Conservation (phyloP, 2,329 filamentous ascomycete genomes). For the Macroventuria anomochaeta region DNA sequence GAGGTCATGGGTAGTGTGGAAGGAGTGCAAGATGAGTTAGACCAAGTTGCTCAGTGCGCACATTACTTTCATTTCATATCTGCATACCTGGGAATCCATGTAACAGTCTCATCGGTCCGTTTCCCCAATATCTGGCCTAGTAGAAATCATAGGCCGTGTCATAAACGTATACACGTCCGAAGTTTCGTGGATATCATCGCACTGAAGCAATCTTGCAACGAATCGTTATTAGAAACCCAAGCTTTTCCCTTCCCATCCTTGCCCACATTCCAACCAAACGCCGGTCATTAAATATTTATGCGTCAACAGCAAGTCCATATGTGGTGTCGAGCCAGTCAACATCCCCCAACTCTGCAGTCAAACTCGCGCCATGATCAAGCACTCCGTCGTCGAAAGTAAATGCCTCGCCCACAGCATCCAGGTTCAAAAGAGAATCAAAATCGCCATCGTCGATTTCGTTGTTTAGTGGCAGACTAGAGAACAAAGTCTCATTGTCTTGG, state of each 20-base stretch:
- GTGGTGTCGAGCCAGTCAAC: slow-evolving; percentile 28
- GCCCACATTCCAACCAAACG: not conserved
- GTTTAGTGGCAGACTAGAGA: slow-evolving; percentile 44
- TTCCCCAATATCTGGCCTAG: no score
- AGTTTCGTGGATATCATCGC: slow-evolving; percentile 4
- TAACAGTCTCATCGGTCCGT: no score
- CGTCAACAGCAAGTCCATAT: slow-evolving; percentile 21
- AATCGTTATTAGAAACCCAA: not conserved
- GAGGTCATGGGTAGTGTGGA: no score
- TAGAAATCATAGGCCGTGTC: not conserved
- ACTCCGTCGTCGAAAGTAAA: slow-evolving; percentile 43
- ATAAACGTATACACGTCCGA: not conserved
- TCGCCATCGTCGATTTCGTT: slow-evolving; percentile 51
- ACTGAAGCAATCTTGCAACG: not conserved
- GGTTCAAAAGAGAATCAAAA: slow-evolving; percentile 49
- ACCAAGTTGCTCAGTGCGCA: no score
- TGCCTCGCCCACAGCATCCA: slow-evolving; percentile 49
- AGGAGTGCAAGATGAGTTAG: no score
- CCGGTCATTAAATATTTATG: slow-evolving; percentile 4
- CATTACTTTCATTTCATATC: not conserved
- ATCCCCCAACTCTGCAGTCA: slow-evolving; percentile 13
- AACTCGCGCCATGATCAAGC: slow-evolving; percentile 24
- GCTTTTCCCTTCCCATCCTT: not conserved
- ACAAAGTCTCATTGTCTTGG: slow-evolving; percentile 45
- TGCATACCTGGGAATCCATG: not conserved